Conservation (phyloP, 768 basidiomycete species). For the Termitomyces bulborhizus region DNA sequence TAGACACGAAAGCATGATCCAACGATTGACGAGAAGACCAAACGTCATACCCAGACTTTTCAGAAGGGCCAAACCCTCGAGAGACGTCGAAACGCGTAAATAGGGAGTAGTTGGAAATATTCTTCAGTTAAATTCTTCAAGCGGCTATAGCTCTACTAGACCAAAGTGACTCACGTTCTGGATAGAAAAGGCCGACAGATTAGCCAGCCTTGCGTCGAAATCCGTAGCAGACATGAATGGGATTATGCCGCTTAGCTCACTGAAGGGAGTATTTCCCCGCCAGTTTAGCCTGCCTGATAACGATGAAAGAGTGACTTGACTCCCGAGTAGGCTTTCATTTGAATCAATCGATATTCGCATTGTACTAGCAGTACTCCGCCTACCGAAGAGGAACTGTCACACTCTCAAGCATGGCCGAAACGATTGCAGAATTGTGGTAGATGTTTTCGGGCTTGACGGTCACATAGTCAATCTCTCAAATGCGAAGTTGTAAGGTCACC, state of each 20-base stretch:
- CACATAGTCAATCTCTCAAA: neutral
- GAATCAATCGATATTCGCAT: neutral
- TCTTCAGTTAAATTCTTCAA: neutral
- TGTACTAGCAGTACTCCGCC: conserved; percentile 4
- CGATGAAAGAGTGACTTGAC: conserved; percentile 34
- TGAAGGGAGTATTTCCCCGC: conserved; percentile 47
- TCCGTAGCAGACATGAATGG: conserved; percentile 29
- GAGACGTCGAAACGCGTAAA: conserved; percentile 49
- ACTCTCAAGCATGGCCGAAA: conserved; percentile 54
- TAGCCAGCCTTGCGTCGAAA: conserved; percentile 23
- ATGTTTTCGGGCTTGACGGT: conserved; percentile 22
- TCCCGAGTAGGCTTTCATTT: conserved; percentile 23
- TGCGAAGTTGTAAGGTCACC: conserved; percentile 2
- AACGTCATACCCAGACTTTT: conserved; percentile 29
- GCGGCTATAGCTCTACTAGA: neutral
- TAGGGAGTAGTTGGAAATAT: conserved; percentile 9
- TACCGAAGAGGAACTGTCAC: conserved; percentile 57
- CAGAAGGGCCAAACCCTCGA: conserved; percentile 46
- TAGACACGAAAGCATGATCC: conserved; percentile 24
- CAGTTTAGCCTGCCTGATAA: conserved; percentile 42
- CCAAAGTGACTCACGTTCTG: conserved; percentile 14
- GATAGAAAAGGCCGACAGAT: conserved; percentile 32
- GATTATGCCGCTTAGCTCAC: conserved; percentile 49
- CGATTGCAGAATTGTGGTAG: conserved; percentile 51
- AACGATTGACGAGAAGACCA: conserved; percentile 28